These are phyloP conservation scores for Alternaria solani DNA, from an alignment of 2,329 filamentous ascomycete species.

Conservation along the genomic window DNA sequence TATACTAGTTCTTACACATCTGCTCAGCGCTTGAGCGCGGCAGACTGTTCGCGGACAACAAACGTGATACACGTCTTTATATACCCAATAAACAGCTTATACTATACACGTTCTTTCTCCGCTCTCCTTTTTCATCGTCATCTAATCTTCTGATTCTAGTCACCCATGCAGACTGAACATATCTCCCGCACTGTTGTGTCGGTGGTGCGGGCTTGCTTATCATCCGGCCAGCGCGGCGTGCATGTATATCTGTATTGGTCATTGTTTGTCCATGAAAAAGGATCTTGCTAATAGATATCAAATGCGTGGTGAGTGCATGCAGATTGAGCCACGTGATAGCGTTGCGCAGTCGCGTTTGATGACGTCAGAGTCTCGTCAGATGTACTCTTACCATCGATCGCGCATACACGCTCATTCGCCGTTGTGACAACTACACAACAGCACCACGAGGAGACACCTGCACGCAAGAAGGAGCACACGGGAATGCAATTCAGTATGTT, in stretches of 20 bases:
- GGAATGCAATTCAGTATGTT: background rate
- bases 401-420: background rate
- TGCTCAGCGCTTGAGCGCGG: background rate
- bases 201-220: background rate
- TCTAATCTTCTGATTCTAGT: background rate
- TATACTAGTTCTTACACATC: background rate
- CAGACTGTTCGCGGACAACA: background rate
- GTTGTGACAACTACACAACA: background rate
- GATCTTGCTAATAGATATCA: background rate
- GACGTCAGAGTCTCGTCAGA: background rate
- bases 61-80: background rate
- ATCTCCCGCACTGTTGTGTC: background rate
- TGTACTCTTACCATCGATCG: background rate
- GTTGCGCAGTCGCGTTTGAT: background rate
- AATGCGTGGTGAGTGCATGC: background rate
- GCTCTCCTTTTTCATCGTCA: background rate
- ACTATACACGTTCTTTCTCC: background rate
- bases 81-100: constrained; percentile 1
- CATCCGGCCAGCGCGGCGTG: background rate
- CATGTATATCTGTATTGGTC: background rate
- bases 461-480: background rate
- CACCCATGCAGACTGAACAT: background rate
- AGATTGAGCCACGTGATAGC: constrained; percentile 1
- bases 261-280: background rate
- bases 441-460: too few species aligned